Percentiles rank a stretch among this genome's conserved stretches.
phyloP scores from a whole-genome alignment of 345 rosid species.

The Tarenaya hassleriana region DNA sequence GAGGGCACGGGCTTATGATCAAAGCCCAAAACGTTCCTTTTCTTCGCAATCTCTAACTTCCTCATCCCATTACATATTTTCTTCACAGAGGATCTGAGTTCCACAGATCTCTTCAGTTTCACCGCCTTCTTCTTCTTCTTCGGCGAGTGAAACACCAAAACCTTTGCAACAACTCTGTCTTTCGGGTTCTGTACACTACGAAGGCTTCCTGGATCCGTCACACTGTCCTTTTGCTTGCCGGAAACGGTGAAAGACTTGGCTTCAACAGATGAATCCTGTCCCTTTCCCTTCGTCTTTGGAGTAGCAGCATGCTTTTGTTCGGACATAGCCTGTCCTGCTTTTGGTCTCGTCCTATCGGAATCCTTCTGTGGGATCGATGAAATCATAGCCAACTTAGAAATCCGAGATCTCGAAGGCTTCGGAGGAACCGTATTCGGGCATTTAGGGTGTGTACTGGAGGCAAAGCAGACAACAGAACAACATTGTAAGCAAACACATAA shows the following conservation, averaged over 20 bases:
- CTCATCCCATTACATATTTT: constrained; percentile 53
- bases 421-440: constrained; percentile 85
- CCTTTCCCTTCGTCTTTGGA: constrained; percentile 30
- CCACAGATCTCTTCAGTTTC: constrained; percentile 48
- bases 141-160: constrained; percentile 79
- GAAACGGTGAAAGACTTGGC: constrained; percentile 61
- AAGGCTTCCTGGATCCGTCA: constrained; percentile 43
- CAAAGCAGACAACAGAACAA: constrained; percentile 1
- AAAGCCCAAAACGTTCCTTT: constrained; percentile 36
- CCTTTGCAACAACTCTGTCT: constrained; percentile 40
- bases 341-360: constrained; percentile 20
- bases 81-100: constrained; percentile 40
- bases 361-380: constrained; percentile 59
- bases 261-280: constrained; percentile 25
- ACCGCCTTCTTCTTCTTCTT: constrained; percentile 55
- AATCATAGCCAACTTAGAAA: constrained; percentile 61
- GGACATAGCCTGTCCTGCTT: constrained; percentile 33
- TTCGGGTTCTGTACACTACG: constrained; percentile 58
- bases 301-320: constrained; percentile 25
- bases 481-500: constrained; percentile 6
- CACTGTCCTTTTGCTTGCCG: constrained; percentile 34
- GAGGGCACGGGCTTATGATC: constrained; percentile 24
- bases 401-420: constrained; percentile 59
- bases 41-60: constrained; percentile 73
- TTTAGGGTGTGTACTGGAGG: constrained; percentile 36